Conservation (phyloP, 148 eudicot species). For the Chenopodium formosanum region DNA sequence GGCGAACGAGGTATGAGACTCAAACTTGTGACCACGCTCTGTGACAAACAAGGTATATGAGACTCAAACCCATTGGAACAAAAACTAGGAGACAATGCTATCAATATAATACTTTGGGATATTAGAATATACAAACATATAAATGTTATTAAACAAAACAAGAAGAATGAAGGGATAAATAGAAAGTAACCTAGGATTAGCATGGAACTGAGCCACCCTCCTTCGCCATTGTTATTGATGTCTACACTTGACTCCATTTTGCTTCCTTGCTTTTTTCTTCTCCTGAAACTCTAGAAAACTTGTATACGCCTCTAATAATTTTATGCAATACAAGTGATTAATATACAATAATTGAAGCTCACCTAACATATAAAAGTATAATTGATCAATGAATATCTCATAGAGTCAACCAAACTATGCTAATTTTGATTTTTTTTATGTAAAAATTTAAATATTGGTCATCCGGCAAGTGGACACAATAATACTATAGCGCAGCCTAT, state of each 20-base stretch:
- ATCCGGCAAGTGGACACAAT: background rate
- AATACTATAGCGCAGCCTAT: background rate
- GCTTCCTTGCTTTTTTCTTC: background rate
- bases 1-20: too few species aligned
- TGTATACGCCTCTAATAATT: background rate
- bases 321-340: background rate
- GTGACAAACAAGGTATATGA: too few species aligned
- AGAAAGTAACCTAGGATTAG: slow-evolving; percentile 12
- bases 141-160: too few species aligned
- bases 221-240: slow-evolving; percentile 14
- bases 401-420: too few species aligned
- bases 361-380: too few species aligned
- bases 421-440: too few species aligned
- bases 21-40: too few species aligned
- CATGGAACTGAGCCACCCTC: slow-evolving; percentile 26
- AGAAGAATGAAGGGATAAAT: background rate
- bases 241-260: slow-evolving; percentile 5
- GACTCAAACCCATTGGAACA: too few species aligned
- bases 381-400: background rate
- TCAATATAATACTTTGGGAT: too few species aligned
- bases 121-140: too few species aligned
- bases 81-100: too few species aligned
- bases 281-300: slow-evolving; percentile 1
- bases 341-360: background rate
- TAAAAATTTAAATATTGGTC: background rate